Evolutionary conservation across 441 rosid species (phyloP).

Genomic region (California macrophylla): DNA sequence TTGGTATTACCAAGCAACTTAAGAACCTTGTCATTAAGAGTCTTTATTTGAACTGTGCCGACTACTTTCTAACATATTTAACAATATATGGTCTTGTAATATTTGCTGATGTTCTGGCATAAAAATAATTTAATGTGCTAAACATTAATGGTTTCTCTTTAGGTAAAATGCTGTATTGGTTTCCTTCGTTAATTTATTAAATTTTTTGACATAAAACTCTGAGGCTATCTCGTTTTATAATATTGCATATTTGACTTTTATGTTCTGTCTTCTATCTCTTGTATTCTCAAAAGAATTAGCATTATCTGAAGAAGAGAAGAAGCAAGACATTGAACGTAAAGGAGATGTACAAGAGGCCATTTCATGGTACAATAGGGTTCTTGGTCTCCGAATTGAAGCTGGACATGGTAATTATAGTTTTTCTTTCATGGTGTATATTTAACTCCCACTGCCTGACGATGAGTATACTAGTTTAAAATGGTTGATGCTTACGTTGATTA

Average conservation of each 20-base stretch:
- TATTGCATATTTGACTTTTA: background rate
- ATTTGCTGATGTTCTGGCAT: background rate
- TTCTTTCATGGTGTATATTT: background rate
- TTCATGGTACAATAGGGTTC: constrained; percentile 10
- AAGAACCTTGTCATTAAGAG: background rate
- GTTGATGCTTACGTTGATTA: background rate
- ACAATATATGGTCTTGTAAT: background rate
- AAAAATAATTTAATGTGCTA: background rate
- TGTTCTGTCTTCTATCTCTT: background rate
- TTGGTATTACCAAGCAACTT: background rate
- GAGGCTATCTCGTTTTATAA: background rate
- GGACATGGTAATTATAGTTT: constrained; percentile 1
- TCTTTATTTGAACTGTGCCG: background rate
- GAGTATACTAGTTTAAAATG: background rate
- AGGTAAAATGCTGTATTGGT: background rate
- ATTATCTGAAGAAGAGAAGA: background rate
- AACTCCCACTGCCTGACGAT: background rate
- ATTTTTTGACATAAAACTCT: background rate
- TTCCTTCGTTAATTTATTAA: background rate
- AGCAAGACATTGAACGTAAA: background rate
- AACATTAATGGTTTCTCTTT: background rate
- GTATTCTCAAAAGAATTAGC: background rate
- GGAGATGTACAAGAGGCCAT: constrained; percentile 1
- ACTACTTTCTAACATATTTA: background rate
- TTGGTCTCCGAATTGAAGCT: background rate